phyloP scores from a whole-genome alignment of 371 early-diverging fungal species.

The Chytridium lagenaria region DNA sequence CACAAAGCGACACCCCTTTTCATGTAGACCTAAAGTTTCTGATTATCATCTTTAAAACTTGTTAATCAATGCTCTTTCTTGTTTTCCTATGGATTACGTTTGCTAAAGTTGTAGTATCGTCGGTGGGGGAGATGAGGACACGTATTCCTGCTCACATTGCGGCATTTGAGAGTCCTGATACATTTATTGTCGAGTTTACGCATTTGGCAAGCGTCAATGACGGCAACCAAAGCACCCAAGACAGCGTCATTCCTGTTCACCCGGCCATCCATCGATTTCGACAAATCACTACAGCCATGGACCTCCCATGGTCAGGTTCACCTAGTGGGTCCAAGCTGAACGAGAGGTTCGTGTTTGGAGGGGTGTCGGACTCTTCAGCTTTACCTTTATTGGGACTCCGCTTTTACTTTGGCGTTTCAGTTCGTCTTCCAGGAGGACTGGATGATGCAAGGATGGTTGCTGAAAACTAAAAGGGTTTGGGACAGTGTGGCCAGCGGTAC shows the following conservation, averaged over 20 bases:
- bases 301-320: neutral
- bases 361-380: too few relatives aligned
- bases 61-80: too few relatives aligned
- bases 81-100: too few relatives aligned
- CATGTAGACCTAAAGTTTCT: too few relatives aligned
- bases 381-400: too few relatives aligned
- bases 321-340: neutral
- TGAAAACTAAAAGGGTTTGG: neutral
- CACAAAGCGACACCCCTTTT: too few relatives aligned
- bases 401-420: neutral
- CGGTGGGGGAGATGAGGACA: neutral
- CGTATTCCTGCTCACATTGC: neutral
- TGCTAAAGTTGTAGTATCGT: too few relatives aligned
- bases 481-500: neutral
- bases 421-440: neutral
- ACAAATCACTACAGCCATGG: neutral
- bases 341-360: neutral
- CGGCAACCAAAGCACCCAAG: too few relatives aligned
- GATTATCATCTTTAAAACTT: too few relatives aligned
- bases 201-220: too few relatives aligned
- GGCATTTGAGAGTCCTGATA: neutral
- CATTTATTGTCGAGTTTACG: neutral
- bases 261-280: too few relatives aligned
- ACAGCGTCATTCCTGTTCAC: too few relatives aligned
- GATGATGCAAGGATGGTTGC: neutral